Conservation (phyloP, 2,329 filamentous ascomycete species). For the Fusarium aywerte region DNA sequence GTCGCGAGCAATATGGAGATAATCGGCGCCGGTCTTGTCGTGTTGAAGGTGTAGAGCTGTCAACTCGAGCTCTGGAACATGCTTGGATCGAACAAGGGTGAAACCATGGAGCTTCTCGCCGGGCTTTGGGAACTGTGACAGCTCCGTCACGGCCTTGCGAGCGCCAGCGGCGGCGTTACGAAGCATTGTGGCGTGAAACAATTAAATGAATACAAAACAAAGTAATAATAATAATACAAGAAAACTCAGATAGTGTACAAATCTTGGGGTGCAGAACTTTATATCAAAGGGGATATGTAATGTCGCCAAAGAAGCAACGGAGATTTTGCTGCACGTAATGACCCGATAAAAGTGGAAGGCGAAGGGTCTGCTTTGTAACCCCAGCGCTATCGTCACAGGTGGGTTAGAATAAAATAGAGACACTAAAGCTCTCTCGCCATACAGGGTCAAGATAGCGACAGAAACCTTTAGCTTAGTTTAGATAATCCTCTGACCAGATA, state of each 20-base stretch:
- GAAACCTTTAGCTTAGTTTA: too few relatives aligned
- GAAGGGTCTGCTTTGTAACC: constrained; percentile 33
- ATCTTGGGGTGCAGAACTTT: constrained; percentile 4
- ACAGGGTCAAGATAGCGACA: too few relatives aligned
- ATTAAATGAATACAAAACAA: not conserved
- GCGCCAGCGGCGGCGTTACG: constrained; percentile 63
- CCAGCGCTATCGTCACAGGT: constrained; percentile 15
- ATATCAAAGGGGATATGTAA: constrained; percentile 11
- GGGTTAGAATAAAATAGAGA: too few relatives aligned
- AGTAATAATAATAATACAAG: constrained; percentile 37
- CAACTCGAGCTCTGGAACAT: constrained; percentile 92
- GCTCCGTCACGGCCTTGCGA: constrained; percentile 76
- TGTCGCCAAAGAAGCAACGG: constrained; percentile 27
- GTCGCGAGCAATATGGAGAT: constrained; percentile 92
- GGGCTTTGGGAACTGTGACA: constrained; percentile 78
- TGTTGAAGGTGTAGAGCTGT: constrained; percentile 91
- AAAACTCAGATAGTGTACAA: constrained; percentile 31
- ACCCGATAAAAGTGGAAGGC: constrained; percentile 31
- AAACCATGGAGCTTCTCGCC: constrained; percentile 94
- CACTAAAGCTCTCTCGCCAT: too few relatives aligned
- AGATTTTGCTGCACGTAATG: constrained; percentile 46
- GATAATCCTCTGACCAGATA: too few relatives aligned
- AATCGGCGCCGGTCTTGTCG: constrained; percentile 95
- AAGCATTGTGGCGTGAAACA: constrained; percentile 55
- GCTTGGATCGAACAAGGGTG: constrained; percentile 86